Evolutionary conservation across 768 basidiomycete species (phyloP), one percentile per base, ranked within the genome.

Genomic region (Dioszegia aurantiaca): DNA sequence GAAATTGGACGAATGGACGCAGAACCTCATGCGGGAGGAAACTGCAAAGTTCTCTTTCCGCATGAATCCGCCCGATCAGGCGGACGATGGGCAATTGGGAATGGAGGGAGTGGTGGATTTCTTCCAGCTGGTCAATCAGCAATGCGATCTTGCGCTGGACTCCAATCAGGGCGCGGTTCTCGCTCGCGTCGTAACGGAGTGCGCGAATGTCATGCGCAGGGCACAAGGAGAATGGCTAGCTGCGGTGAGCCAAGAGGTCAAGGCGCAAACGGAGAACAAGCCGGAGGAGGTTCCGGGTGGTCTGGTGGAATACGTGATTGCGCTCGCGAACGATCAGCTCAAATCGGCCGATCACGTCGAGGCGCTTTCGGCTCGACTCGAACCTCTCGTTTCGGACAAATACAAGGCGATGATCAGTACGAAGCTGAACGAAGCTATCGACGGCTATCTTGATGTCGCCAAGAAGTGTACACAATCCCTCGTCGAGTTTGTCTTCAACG

Each of bases 1-100:
- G 76, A 97, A 97, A 76, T 85, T 98, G 51, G 93, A 97, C 76
- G 94, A 99, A 75, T 99, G 95, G 95, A 87, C 90, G 5, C 78
- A 82, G 44, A 98, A 95, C 75, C 81, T 98, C 53, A 93, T 95
- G 88, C 87, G 85, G 73, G 87, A 89, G 17, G 94, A 98, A 74
- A 79, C 88, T 21, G 80, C 82, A 17, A 89, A 91, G 58, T 98
- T 99, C 78, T 83, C 82, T 11, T 83, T 85, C 48, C 84, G 95
- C 19, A 83, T 85, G 31, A 85, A 87, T 65, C 89, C 90, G 24
- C 94, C 92, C 2, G 94, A 98, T 77, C 78, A 87, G 44, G 89
- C 92, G 70, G 84, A 84, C 55, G 91, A 97, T 59, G 90, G 90
- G 14, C 80, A 87, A 61, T 97, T 97, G 72, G 89, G 89, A 19